Evolutionary conservation across 768 basidiomycete genomes (phyloP).

Genomic region (Hygrocybe coccinea): DNA sequence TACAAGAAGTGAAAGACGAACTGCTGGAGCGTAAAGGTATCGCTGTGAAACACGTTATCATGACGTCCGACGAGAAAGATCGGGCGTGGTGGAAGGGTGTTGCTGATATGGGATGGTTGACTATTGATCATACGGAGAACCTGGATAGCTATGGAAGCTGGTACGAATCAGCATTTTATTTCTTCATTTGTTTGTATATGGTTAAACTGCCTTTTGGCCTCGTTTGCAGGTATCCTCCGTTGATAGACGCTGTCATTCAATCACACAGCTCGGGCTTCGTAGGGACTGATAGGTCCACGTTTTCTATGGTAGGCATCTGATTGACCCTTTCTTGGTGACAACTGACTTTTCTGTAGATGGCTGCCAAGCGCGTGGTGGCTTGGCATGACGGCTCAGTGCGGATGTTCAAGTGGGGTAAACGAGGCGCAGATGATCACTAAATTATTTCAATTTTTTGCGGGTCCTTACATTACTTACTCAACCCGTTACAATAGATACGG

Average conservation of each 20-base stretch:
- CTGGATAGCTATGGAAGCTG: constrained; percentile 44
- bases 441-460: too few species aligned
- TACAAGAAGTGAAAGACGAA: constrained; percentile 50
- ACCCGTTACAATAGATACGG: too few species aligned
- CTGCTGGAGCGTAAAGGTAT: constrained; percentile 41
- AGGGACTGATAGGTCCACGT: constrained; percentile 67
- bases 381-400: constrained; percentile 56
- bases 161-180: constrained; percentile 23
- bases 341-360: constrained; percentile 28
- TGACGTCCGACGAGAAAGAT: constrained; percentile 61
- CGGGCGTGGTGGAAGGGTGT: constrained; percentile 54
- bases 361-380: constrained; percentile 57
- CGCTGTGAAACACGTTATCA: constrained; percentile 46
- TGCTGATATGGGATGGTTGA: constrained; percentile 45
- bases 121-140: constrained; percentile 48
- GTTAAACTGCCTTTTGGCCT: neutral
- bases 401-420: constrained; percentile 54
- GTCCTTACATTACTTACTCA: too few species aligned
- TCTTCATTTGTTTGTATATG: constrained; percentile 9
- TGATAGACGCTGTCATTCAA: constrained; percentile 70
- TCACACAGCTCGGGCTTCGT: constrained; percentile 62
- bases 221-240: constrained; percentile 53
- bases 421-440: constrained; percentile 53
- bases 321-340: neutral
- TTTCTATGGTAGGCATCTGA: constrained; percentile 44